Percentiles rank a stretch among this genome's conserved stretches.
These are phyloP conservation scores for Candida dubliniensis DNA, from an alignment of 1,139 yeast genomes.

Conservation along the genomic window DNA sequence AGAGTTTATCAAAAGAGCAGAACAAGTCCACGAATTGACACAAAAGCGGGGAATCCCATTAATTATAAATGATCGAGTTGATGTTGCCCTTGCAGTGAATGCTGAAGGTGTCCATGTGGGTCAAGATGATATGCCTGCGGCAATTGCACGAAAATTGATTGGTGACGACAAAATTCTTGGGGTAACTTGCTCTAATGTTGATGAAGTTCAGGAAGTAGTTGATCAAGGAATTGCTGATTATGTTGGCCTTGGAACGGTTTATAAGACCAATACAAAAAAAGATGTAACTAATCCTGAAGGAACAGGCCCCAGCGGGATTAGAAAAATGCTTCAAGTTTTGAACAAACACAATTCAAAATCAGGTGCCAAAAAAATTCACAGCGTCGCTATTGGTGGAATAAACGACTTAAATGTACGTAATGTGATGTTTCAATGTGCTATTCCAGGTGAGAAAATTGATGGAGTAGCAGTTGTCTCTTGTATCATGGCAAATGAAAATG, in stretches of 20 bases:
- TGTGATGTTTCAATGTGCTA: constrained; percentile 51
- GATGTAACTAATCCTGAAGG: constrained; percentile 44
- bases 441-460: constrained; percentile 53
- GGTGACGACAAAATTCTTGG: constrained; percentile 82
- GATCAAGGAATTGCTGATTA: constrained; percentile 64
- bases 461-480: constrained; percentile 89
- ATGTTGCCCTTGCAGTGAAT: constrained; percentile 84
- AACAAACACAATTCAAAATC: constrained; percentile 25
- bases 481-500: constrained; percentile 68
- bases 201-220: constrained; percentile 60
- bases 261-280: constrained; percentile 70
- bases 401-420: constrained; percentile 62
- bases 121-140: constrained; percentile 82
- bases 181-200: constrained; percentile 62
- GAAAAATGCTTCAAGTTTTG: constrained; percentile 52
- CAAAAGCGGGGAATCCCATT: constrained; percentile 63
- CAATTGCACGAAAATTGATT: constrained; percentile 56
- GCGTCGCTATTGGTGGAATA: constrained; percentile 88
- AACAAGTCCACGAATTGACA: constrained; percentile 61
- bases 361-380: constrained; percentile 34
- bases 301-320: constrained; percentile 67
- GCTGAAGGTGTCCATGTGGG: constrained; percentile 96
- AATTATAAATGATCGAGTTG: constrained; percentile 84
- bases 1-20: constrained; percentile 65
- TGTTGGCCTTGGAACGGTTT: constrained; percentile 85